Conservation (phyloP, 441 rosid genomes). For the Erodium texanum region DNA sequence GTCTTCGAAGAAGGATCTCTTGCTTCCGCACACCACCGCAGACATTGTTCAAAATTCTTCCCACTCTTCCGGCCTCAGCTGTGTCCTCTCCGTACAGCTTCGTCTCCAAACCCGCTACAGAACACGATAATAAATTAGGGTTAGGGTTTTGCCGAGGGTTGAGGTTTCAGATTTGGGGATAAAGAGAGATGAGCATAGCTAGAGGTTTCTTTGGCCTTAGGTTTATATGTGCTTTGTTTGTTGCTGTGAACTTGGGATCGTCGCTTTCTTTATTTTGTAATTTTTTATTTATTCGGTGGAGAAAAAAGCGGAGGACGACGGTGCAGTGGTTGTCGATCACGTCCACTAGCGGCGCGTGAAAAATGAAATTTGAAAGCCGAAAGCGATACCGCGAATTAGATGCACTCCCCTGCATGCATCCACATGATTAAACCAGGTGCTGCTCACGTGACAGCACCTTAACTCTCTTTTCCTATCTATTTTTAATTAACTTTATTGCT, state of each 20-base stretch:
- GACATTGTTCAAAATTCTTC: constrained; percentile 38
- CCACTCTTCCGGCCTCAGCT: not conserved
- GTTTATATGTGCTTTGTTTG: not conserved
- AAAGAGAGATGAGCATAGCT: not conserved
- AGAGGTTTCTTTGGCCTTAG: not conserved
- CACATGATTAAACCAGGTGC: too few relatives aligned
- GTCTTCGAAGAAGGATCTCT: constrained; percentile 66
- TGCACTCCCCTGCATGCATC: too few relatives aligned
- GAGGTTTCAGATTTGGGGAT: constrained; percentile 3
- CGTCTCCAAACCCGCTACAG: too few relatives aligned
- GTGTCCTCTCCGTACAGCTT: too few relatives aligned
- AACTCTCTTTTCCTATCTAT: too few relatives aligned
- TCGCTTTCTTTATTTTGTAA: not conserved
- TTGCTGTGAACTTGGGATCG: not conserved
- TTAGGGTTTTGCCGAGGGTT: constrained; percentile 1
- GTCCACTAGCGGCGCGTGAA: not conserved
- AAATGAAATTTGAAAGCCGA: too few relatives aligned
- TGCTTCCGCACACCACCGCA: constrained; percentile 71
- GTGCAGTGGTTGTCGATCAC: not conserved
- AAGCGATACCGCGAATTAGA: too few relatives aligned
- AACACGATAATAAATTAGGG: not conserved
- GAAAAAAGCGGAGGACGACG: not conserved
- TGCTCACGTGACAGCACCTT: too few relatives aligned
- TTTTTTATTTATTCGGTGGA: not conserved
- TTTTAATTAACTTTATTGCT: too few relatives aligned